Percentiles rank a stretch among this genome's conserved stretches.
These are phyloP conservation scores for Rhodomyrtus tomentosa DNA, from an alignment of 345 rosid species.

Conservation along the genomic window DNA sequence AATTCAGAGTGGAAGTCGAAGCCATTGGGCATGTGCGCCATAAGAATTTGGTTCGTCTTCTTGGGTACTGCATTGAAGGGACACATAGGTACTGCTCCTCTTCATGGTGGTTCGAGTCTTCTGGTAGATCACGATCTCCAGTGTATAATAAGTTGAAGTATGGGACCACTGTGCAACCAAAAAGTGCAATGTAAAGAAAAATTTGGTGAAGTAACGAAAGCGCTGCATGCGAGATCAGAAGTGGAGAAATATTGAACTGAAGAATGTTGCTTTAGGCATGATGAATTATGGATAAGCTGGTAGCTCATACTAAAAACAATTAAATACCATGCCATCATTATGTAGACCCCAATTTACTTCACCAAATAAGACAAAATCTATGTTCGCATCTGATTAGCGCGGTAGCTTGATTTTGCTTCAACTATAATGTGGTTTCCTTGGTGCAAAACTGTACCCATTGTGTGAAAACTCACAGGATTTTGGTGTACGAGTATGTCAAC, in stretches of 20 bases:
- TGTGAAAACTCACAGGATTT: conserved; percentile 25
- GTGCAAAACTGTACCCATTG: neutral
- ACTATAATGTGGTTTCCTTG: neutral
- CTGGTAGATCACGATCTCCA: neutral
- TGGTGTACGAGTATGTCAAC: conserved; percentile 76
- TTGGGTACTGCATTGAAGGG: conserved; percentile 78
- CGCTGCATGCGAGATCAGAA: neutral
- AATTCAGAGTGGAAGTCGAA: conserved; percentile 69
- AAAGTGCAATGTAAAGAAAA: neutral
- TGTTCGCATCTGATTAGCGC: neutral
- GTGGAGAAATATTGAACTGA: neutral
- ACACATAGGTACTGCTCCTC: conserved; percentile 37
- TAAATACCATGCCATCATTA: neutral
- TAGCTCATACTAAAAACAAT: neutral
- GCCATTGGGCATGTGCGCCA: conserved; percentile 86
- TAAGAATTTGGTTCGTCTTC: conserved; percentile 75
- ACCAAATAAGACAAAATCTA: neutral
- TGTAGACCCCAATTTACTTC: neutral
- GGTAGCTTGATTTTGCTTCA: neutral
- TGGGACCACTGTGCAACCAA: neutral
- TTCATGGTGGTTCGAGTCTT: neutral
- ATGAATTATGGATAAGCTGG: neutral
- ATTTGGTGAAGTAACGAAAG: neutral
- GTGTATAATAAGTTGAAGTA: neutral
- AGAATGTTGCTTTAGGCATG: neutral